These are phyloP conservation scores for Penicillium rolfsii DNA, from an alignment of 2,329 filamentous ascomycete species.

Conservation along the genomic window DNA sequence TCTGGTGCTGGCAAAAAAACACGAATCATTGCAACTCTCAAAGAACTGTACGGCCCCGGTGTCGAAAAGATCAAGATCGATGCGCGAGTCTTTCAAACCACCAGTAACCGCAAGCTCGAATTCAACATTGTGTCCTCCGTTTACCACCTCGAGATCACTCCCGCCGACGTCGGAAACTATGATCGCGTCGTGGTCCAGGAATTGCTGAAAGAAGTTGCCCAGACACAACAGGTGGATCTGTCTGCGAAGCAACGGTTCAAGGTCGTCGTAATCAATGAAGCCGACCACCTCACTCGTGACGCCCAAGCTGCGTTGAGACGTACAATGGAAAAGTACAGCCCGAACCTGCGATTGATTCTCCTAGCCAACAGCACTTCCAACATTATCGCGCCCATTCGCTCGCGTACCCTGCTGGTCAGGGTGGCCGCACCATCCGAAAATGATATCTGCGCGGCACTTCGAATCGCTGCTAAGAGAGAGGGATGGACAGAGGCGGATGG, in stretches of 20 bases:
- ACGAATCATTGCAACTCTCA: conserved; percentile 89
- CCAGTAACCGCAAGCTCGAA: conserved; percentile 93
- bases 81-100: conserved; percentile 93
- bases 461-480: conserved; percentile 73
- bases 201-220: conserved; percentile 93
- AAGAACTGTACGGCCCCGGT: conserved; percentile 91
- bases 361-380: conserved; percentile 96
- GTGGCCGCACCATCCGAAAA: conserved; percentile 85
- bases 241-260: conserved; percentile 92
- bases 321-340: conserved; percentile 99
- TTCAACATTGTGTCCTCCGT: conserved; percentile 98
- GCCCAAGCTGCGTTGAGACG: conserved; percentile 91
- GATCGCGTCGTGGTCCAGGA: conserved; percentile 96
- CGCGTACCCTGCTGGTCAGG: conserved; percentile 84
- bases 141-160: conserved; percentile 98
- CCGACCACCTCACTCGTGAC: conserved; percentile 89
- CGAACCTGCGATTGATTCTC: conserved; percentile 87
- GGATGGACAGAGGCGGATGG: conserved; percentile 76
- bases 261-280: conserved; percentile 98
- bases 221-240: conserved; percentile 98
- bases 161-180: conserved; percentile 93
- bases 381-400: conserved; percentile 97
- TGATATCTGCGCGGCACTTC: conserved; percentile 80
- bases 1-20: conserved; percentile 98
- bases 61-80: conserved; percentile 99